Base-by-base conservation (phyloP, 176 grass and related monocot species). In the Musa beccarii region DNA sequence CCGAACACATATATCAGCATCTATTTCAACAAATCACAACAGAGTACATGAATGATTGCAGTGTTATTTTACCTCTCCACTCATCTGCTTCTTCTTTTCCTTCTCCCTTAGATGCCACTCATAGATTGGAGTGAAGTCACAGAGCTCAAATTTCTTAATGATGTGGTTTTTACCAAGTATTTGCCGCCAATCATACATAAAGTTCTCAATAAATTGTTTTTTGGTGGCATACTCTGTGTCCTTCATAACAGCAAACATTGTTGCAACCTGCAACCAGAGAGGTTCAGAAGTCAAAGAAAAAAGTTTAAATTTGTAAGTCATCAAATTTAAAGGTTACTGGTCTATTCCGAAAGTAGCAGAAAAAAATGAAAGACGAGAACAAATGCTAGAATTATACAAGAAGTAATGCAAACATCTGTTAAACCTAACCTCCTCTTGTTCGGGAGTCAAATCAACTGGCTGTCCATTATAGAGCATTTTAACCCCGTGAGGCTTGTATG, bases 171-270 rank as follows among this genome's bases (percentile, higher is more conserved):
- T 95, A 81, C 96, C 96, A 24, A 99, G 86, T 68, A 95, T 66
- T 84, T 84, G 66, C 82, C 82, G 87, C 96, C 96, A 99, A 67
- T 99, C 96, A 62, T 71, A 74, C 69, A 90, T 92, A 76, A 99
- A 99, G 75, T 99, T 99, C 1, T 89, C 85, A 2, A 89, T 88
- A 84, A 99, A 99, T 82, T 83, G 85, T 62, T 69, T 17, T 79
- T 86, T 99, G 21, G 68, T 19, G 0, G 85, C 91, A 21, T 92
- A 99, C 1, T 99, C 91, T 55, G 96, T 84, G 74, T 95, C 91
- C 79, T 89, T 94, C 96, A 99, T 99, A 53, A 99, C 96, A 75
- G 96, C 91, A 89, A 99, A 99, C 96, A 99, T 99, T 49, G 96
- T 99, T 59, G 96, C 96, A 85, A 99, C 91, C 96, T 98, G 69